Evolutionary conservation across 768 basidiomycete species (phyloP), one percentile per base, ranked within the genome.

Genomic region (Lentinus brumalis): DNA sequence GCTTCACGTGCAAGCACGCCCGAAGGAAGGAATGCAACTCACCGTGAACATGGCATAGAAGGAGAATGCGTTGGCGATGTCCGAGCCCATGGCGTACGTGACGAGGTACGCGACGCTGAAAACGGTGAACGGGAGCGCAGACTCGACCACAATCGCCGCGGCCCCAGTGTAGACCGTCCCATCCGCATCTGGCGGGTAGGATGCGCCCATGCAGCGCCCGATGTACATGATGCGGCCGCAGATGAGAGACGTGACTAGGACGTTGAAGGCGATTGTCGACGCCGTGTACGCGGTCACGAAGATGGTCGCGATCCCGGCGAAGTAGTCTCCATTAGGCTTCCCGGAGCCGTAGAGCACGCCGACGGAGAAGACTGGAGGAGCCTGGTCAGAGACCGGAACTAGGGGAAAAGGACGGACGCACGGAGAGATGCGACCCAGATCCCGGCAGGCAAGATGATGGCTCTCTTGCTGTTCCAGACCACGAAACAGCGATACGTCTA

Each of bases 1-100:
- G 15, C 14, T 45, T 11, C n/a, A 40, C 32, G 38, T 11, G 47
- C 14, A 21, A 15, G 26, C 30, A 39, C 15, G 39, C 5, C 29
- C 18, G 46, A 41, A 21, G 8, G 5, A 32, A 16, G 40, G 40
- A 15, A 50, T 54, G 58, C 15, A 31, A 35, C 77, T 50, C 60
- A 79, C 79, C 40, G 75, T 74, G 57, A 79, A 70, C 64, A 78
- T 78, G 4, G 76, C 73, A 74, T 77, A 80, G 31, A 79, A 73
- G 54, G 77, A 76, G 59, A 80, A 75, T 9, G 74, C 71, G 41
- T 75, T 73, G 3, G 73, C 70, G 18, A 75, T 70, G 15, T 70
- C 69, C 50, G 71, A 73, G 38, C 70, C 70, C 11, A 71, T 57
- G 0, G 76, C 77, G 62, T 77, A 79, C 2, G 76, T 71, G 59